A percentile compares a stretch with the other conserved stretches of the same genome.
Conservation (phyloP, 257 asterid species). For the Petrea volubilis region DNA sequence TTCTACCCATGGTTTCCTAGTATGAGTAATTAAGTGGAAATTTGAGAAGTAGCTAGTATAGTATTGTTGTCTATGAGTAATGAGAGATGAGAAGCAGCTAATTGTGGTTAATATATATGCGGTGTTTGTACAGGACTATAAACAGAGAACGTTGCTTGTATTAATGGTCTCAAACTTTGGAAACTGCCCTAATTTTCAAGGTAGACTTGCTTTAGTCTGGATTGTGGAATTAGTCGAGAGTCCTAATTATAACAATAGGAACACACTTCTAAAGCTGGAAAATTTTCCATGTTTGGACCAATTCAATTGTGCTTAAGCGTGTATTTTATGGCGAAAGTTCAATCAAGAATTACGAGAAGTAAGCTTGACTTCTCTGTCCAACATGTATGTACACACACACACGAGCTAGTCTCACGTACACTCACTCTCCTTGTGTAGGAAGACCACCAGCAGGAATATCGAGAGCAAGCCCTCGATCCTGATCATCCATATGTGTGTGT, state of each 20-base stretch:
- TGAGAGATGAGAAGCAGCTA: not conserved
- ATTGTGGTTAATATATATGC: not conserved
- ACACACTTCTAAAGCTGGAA: not conserved
- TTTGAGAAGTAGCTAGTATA: not conserved
- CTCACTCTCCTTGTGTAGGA: too few species aligned
- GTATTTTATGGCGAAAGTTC: conserved; percentile 4
- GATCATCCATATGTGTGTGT: too few species aligned
- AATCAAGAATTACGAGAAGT: not conserved
- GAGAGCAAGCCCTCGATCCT: too few species aligned
- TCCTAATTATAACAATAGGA: not conserved
- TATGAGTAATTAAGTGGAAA: not conserved
- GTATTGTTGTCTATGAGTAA: too few species aligned
- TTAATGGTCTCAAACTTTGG: not conserved
- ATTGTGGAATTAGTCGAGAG: not conserved
- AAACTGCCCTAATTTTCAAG: not conserved
- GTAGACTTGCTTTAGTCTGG: not conserved
- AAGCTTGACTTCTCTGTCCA: not conserved
- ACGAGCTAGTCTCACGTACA: too few species aligned
- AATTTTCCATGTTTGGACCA: not conserved
- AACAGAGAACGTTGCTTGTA: conserved; percentile 14
- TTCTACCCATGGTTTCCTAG: conserved; percentile 10
- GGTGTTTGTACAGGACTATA: conserved; percentile 1
- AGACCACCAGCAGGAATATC: too few species aligned
- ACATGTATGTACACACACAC: not conserved
- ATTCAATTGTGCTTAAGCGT: not conserved